phyloP scores from a whole-genome alignment of 2,329 filamentous ascomycete species.

The Gaeumannomyces sp. region DNA sequence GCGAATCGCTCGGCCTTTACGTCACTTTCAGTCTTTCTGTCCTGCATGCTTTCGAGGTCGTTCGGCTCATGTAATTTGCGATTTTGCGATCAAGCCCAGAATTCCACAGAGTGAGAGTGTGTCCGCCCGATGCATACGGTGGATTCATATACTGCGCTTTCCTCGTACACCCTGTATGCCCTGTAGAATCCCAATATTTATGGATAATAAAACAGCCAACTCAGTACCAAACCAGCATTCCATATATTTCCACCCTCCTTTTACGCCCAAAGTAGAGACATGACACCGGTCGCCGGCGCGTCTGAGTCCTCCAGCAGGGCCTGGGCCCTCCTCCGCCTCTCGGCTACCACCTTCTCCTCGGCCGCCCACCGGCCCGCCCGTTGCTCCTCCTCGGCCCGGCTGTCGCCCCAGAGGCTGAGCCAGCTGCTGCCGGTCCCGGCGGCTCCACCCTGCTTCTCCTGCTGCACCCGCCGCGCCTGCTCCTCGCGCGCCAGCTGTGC shows the following conservation, averaged over 20 bases:
- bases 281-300: constrained; percentile 22
- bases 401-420: constrained; percentile 34
- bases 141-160: background rate
- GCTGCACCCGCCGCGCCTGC: constrained; percentile 26
- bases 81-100: background rate
- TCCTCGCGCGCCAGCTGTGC: constrained; percentile 52
- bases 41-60: background rate
- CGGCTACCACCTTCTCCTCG: constrained; percentile 48
- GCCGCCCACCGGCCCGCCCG: constrained; percentile 46
- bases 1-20: background rate
- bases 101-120: background rate
- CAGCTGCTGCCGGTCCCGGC: constrained; percentile 20
- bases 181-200: background rate
- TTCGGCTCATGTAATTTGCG: background rate
- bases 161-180: background rate
- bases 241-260: background rate
- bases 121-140: background rate
- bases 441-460: background rate
- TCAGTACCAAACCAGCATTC: no score
- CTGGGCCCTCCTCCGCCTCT: constrained; percentile 43
- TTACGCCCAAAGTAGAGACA: constrained; percentile 13
- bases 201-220: background rate
- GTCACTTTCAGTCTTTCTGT: background rate
- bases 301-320: constrained; percentile 46
- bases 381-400: constrained; percentile 22